These are phyloP conservation scores for Kwoniella newhampshirensis DNA, from an alignment of 768 basidiomycete genomes.

Conservation along the genomic window DNA sequence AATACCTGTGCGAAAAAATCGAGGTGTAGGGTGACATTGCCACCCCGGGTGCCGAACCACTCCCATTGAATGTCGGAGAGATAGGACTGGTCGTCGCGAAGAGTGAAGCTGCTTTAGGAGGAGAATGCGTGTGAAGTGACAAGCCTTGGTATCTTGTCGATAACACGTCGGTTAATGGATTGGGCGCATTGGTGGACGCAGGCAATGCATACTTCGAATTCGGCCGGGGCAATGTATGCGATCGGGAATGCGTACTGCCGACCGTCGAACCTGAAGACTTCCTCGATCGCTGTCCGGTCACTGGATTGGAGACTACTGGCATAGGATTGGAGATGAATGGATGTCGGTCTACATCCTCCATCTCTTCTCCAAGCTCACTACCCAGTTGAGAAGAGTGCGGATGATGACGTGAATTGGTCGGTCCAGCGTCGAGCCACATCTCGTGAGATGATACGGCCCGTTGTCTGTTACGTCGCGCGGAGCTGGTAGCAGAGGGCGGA, in stretches of 20 bases:
- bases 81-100: slow-evolving; percentile 3
- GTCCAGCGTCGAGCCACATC: slow-evolving; percentile 16
- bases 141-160: slow-evolving; percentile 32
- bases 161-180: slow-evolving; percentile 35
- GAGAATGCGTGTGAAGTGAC: neutral
- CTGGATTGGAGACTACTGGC: slow-evolving; percentile 11
- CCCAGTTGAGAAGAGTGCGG: slow-evolving; percentile 10
- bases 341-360: slow-evolving; percentile 2
- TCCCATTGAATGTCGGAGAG: neutral
- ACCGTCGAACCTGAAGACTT: slow-evolving; percentile 6
- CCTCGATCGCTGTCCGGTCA: slow-evolving; percentile 15
- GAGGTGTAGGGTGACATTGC: slow-evolving; percentile 31
- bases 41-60: neutral
- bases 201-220: slow-evolving; percentile 1
- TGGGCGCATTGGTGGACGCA: slow-evolving; percentile 6
- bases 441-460: slow-evolving; percentile 18
- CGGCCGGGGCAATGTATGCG: slow-evolving; percentile 7
- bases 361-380: slow-evolving; percentile 1
- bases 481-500: slow-evolving; percentile 12
- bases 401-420: neutral
- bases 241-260: slow-evolving; percentile 1
- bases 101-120: neutral
- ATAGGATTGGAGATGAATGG: slow-evolving; percentile 13
- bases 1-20: slow-evolving; percentile 36
- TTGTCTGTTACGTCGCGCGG: slow-evolving; percentile 10